These are phyloP conservation scores for Closterium sp. DNA, from an alignment of 139 green algal species.

Conservation along the genomic window DNA sequence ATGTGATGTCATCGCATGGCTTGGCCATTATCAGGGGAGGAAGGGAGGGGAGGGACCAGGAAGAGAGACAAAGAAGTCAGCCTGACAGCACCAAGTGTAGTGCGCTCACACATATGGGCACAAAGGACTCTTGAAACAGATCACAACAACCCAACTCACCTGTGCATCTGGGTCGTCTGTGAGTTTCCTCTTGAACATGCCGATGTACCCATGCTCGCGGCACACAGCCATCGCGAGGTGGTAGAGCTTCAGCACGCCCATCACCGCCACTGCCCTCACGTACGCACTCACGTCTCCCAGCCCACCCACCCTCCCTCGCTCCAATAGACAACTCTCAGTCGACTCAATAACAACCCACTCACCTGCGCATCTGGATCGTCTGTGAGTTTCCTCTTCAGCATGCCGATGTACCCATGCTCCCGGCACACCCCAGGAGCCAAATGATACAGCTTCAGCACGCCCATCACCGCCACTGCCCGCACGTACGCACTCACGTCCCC, in stretches of 20 bases:
- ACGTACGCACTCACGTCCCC: slow-evolving; percentile 85
- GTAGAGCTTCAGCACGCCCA: slow-evolving; percentile 85
- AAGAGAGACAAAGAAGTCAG: no score
- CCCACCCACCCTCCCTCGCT: slow-evolving; percentile 71
- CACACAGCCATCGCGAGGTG: slow-evolving; percentile 63
- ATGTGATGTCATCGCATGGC: no score
- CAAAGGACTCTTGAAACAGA: no score
- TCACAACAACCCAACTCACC: neutral
- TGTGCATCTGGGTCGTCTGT: slow-evolving; percentile 66
- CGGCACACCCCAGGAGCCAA: slow-evolving; percentile 60
- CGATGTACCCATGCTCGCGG: slow-evolving; percentile 57
- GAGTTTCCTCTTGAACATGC: slow-evolving; percentile 69
- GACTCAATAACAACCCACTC: neutral
- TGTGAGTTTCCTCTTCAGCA: slow-evolving; percentile 67
- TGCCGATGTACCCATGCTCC: slow-evolving; percentile 58
- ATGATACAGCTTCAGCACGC: slow-evolving; percentile 81
- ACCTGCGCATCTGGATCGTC: slow-evolving; percentile 68
- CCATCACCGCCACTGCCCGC: slow-evolving; percentile 82
- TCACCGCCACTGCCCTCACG: slow-evolving; percentile 82
- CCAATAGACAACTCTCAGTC: slow-evolving; percentile 86
- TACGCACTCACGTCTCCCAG: slow-evolving; percentile 79
- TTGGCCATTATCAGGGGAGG: no score
- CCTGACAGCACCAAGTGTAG: no score
- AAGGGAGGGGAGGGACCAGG: no score
- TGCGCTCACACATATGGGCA: no score